Percentiles rank a stretch among this genome's conserved stretches.
These are phyloP conservation scores for Stylonectria norvegica DNA, from an alignment of 2,329 filamentous ascomycete species.

Conservation along the genomic window DNA sequence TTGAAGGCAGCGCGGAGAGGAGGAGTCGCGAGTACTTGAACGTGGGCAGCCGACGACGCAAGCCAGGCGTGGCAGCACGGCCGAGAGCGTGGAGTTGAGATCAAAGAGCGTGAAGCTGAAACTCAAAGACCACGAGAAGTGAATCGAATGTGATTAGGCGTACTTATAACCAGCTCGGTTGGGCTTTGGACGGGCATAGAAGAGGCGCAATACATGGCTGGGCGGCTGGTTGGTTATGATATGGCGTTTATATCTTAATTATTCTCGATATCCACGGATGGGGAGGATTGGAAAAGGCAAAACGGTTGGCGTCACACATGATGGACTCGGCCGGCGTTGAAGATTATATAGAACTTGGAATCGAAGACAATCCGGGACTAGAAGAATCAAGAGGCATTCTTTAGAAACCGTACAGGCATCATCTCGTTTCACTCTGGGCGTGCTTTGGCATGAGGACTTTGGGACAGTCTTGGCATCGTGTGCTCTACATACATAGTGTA, in stretches of 20 bases:
- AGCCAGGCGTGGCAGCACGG: slow-evolving; percentile 22
- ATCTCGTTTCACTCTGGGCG: too few species aligned
- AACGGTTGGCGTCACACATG: slow-evolving; percentile 4
- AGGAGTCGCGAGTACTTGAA: slow-evolving; percentile 31
- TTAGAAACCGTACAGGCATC: too few species aligned
- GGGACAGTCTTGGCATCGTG: too few species aligned
- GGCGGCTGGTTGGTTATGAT: too few species aligned
- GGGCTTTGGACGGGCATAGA: not conserved
- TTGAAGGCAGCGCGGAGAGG: slow-evolving; percentile 43
- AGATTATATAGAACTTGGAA: slow-evolving; percentile 11
- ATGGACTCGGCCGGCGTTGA: slow-evolving; percentile 11
- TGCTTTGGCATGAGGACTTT: too few species aligned
- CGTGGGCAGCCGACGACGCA: slow-evolving; percentile 39
- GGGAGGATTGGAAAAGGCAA: slow-evolving; percentile 7
- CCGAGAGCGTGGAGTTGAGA: slow-evolving; percentile 23
- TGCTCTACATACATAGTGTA: too few species aligned
- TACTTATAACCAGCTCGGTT: not conserved
- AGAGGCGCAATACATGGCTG: too few species aligned
- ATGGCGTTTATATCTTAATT: slow-evolving; percentile 5
- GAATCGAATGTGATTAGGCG: too few species aligned
- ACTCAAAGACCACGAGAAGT: too few species aligned
- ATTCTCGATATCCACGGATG: slow-evolving; percentile 9
- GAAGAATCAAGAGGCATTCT: too few species aligned
- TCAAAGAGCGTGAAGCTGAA: too few species aligned
- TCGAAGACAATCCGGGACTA: too few species aligned